Percentiles rank a stretch among this genome's conserved stretches.
phyloP scores from a whole-genome alignment of 805 yeast genomes.

The Myxozyma mucilagina region DNA sequence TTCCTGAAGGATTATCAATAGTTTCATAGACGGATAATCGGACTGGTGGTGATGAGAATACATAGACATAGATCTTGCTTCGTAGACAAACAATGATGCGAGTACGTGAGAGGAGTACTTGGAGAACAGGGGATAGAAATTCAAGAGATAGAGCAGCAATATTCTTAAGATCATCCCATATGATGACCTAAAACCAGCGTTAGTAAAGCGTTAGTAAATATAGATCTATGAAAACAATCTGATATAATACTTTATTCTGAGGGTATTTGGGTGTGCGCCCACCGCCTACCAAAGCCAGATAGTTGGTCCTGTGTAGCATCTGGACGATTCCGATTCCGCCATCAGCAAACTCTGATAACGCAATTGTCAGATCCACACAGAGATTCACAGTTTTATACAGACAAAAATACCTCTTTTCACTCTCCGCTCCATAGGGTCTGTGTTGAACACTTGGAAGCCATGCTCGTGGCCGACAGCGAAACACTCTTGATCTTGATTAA shows the following conservation, averaged over 20 bases:
- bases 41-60: conserved; percentile 78
- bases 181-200: conserved; percentile 49
- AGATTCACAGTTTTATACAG: no score
- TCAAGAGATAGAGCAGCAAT: conserved; percentile 71
- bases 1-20: conserved; percentile 59
- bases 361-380: background rate
- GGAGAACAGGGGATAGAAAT: conserved; percentile 71
- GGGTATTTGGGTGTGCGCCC: conserved; percentile 79
- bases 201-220: background rate
- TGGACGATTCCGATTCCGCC: conserved; percentile 73
- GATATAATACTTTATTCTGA: conserved; percentile 53
- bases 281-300: conserved; percentile 87
- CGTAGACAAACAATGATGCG: conserved; percentile 71
- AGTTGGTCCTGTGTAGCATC: conserved; percentile 89
- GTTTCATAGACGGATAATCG: conserved; percentile 66
- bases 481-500: conserved; percentile 89
- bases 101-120: conserved; percentile 72
- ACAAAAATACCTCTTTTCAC: conserved; percentile 53
- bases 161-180: conserved; percentile 89
- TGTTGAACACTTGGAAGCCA: conserved; percentile 82
- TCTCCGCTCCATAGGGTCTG: conserved; percentile 80
- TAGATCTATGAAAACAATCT: background rate
- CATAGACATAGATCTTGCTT: conserved; percentile 69
- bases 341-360: conserved; percentile 39
- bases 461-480: conserved; percentile 78